phyloP scores from a whole-genome alignment of 192 early-diverging fungal genomes.

The Coemansia sp. region DNA sequence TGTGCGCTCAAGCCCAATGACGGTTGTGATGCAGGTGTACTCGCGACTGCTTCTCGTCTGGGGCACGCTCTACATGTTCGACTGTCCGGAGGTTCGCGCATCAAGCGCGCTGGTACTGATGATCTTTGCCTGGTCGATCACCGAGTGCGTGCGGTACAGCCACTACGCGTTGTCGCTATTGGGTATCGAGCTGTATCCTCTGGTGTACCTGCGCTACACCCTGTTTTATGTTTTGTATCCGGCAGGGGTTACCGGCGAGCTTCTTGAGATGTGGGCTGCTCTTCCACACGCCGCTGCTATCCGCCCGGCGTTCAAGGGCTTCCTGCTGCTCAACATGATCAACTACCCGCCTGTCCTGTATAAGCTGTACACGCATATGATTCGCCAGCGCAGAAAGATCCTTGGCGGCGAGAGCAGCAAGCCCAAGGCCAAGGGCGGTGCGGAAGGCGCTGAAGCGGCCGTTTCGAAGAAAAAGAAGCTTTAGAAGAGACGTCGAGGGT shows the following conservation, averaged over 20 bases:
- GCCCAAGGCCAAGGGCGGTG: slow-evolving; percentile 1
- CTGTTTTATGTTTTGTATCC: slow-evolving; percentile 95
- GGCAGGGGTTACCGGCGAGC: slow-evolving; percentile 80
- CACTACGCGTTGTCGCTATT: slow-evolving; percentile 79
- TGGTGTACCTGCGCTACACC: slow-evolving; percentile 70
- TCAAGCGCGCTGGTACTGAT: slow-evolving; percentile 74
- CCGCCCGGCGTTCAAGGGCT: slow-evolving; percentile 57
- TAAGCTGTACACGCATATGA: slow-evolving; percentile 90
- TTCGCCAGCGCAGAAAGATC: slow-evolving; percentile 78
- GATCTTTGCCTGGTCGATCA: slow-evolving; percentile 87
- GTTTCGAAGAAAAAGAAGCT: slow-evolving; percentile 33
- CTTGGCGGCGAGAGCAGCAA: slow-evolving; percentile 48
- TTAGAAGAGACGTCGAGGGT: not conserved
- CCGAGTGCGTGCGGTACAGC: slow-evolving; percentile 88
- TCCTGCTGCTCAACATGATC: slow-evolving; percentile 57
- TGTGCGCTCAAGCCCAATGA: slow-evolving; percentile 76
- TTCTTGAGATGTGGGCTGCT: slow-evolving; percentile 69
- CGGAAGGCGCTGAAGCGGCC: not conserved
- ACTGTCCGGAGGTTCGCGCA: slow-evolving; percentile 63
- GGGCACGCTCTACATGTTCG: slow-evolving; percentile 70
- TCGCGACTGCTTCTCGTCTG: slow-evolving; percentile 85
- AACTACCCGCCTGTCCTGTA: slow-evolving; percentile 75
- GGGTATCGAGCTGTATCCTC: slow-evolving; percentile 45
- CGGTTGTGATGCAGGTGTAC: slow-evolving; percentile 82
- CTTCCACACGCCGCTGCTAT: slow-evolving; percentile 61